Evolutionary conservation across 257 asterid species (phyloP).

Genomic region (Fraxinus excelsior): DNA sequence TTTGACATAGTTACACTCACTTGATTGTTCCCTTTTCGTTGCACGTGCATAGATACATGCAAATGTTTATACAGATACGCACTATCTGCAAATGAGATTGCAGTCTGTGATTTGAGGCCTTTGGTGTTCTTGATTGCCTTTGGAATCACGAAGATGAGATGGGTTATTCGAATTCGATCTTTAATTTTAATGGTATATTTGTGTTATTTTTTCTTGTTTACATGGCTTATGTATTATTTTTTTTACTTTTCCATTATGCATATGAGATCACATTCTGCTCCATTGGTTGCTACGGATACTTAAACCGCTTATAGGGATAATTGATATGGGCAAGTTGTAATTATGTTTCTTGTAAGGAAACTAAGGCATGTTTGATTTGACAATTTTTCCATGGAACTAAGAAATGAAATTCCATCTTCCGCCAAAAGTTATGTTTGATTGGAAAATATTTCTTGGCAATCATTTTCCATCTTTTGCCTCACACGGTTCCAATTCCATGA

Average conservation of each 20-base stretch:
- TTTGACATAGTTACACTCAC: not conserved
- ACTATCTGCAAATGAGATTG: conserved; percentile 14
- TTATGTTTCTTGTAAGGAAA: too few relatives aligned
- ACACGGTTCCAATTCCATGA: too few relatives aligned
- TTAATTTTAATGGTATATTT: not conserved
- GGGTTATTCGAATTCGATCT: not conserved
- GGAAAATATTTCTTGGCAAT: too few relatives aligned
- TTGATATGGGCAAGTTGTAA: too few relatives aligned
- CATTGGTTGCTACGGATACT: too few relatives aligned
- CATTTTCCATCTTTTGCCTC: too few relatives aligned
- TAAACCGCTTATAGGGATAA: too few relatives aligned
- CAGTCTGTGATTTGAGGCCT: conserved; percentile 27
- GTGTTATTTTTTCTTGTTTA: not conserved
- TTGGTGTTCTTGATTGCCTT: conserved; percentile 31
- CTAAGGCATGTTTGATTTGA: too few relatives aligned
- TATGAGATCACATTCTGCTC: too few relatives aligned
- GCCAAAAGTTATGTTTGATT: too few relatives aligned
- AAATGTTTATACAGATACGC: not conserved
- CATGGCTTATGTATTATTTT: conserved; percentile 19
- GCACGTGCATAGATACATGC: conserved; percentile 2
- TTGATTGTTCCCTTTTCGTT: not conserved
- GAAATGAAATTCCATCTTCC: too few relatives aligned
- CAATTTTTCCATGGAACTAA: too few relatives aligned
- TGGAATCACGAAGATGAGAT: conserved; percentile 43
- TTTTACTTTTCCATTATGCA: not conserved